phyloP scores from a whole-genome alignment of 192 early-diverging fungal species.

The Linnemannia exigua region DNA sequence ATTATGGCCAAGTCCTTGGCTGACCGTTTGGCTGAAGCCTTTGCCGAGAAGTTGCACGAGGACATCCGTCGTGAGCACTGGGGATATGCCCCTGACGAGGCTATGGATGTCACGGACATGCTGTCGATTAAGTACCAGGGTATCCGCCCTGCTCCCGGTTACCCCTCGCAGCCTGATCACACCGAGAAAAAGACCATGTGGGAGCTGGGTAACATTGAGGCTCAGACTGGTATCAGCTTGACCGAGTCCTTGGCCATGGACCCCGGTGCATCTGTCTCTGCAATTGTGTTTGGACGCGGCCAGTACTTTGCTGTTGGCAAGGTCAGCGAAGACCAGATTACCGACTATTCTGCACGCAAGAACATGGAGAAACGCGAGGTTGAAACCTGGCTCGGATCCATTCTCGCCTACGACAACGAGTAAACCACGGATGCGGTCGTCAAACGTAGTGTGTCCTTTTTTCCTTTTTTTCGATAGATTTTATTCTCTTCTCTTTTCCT shows the following conservation, averaged over 20 bases:
- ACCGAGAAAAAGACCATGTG: conserved; percentile 96
- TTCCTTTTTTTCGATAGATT: background rate
- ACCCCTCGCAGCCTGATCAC: conserved; percentile 96
- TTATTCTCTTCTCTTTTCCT: background rate
- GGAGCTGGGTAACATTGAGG: conserved; percentile 84
- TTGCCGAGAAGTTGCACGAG: conserved; percentile 92
- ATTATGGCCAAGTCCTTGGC: conserved; percentile 98
- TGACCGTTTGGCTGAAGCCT: conserved; percentile 93
- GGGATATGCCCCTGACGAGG: conserved; percentile 90
- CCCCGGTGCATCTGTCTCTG: conserved; percentile 91
- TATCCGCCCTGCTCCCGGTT: conserved; percentile 95
- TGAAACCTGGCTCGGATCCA: conserved; percentile 58
- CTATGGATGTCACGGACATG: conserved; percentile 82
- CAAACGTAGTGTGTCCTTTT: background rate
- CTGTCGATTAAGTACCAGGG: conserved; percentile 95
- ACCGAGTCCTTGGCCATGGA: conserved; percentile 97
- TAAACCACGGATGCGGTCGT: background rate
- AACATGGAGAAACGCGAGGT: conserved; percentile 51
- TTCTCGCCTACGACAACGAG: conserved; percentile 57
- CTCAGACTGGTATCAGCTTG: conserved; percentile 86
- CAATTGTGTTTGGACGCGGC: conserved; percentile 63
- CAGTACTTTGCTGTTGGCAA: conserved; percentile 98
- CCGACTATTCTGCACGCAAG: conserved; percentile 54
- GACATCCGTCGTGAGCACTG: conserved; percentile 89
- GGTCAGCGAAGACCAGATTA: conserved; percentile 91